These are phyloP conservation scores for Geosmithia morbida DNA, from an alignment of 2,329 filamentous ascomycete species.

Conservation along the genomic window DNA sequence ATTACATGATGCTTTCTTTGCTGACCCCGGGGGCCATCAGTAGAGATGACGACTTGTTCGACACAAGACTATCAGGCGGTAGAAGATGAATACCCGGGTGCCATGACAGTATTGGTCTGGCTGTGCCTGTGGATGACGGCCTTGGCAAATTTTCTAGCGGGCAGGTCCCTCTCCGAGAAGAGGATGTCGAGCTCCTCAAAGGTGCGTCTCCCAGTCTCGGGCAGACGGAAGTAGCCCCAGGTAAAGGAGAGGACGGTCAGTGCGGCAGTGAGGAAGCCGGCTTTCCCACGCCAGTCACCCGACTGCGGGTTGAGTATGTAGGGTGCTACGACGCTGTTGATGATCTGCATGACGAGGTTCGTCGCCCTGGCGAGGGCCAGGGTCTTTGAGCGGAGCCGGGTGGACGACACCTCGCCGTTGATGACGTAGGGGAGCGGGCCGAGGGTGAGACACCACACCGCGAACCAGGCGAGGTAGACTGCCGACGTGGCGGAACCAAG, in stretches of 20 bases:
- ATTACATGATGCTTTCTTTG: no score
- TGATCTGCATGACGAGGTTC: constrained; percentile 8
- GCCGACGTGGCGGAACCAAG: constrained; percentile 5
- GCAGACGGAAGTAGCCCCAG: constrained; percentile 10
- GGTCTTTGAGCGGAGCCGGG: constrained; percentile 20
- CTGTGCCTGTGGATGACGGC: background rate
- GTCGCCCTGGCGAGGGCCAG: constrained; percentile 15
- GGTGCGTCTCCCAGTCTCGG: constrained; percentile 9
- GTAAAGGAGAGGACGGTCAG: constrained; percentile 4
- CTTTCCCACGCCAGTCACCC: constrained; percentile 13
- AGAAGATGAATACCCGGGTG: background rate
- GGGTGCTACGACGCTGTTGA: constrained; percentile 10
- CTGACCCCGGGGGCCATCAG: no score
- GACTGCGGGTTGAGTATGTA: constrained; percentile 19
- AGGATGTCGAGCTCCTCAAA: constrained; percentile 10
- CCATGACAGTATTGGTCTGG: background rate
- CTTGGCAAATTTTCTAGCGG: constrained; percentile 4
- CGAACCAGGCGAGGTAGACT: constrained; percentile 26
- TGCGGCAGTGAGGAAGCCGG: constrained; percentile 5
- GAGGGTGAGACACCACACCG: constrained; percentile 25
- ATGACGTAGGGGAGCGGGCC: constrained; percentile 23
- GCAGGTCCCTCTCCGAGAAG: constrained; percentile 6
- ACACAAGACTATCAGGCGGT: no score
- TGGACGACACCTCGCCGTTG: constrained; percentile 19
- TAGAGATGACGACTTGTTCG: no score